These are phyloP conservation scores for Arachnopeziza araneosa DNA, from an alignment of 2,329 filamentous ascomycete genomes.

Conservation along the genomic window DNA sequence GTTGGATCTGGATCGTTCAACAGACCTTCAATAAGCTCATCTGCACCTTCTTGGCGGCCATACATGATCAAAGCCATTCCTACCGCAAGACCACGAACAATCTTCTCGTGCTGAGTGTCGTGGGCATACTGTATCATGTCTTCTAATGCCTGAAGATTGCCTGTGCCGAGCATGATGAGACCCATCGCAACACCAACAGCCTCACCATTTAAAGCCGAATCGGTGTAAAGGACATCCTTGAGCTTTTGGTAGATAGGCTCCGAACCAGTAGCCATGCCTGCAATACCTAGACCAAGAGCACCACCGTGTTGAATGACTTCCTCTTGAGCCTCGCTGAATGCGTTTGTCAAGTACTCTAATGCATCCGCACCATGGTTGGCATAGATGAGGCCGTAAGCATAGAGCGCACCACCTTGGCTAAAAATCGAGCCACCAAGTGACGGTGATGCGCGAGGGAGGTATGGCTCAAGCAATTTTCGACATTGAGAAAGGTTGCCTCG, in stretches of 20 bases:
- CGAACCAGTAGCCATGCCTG: conserved; percentile 93
- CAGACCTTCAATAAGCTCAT: conserved; percentile 89
- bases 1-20: conserved; percentile 91
- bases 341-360: conserved; percentile 68
- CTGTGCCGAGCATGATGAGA: conserved; percentile 97
- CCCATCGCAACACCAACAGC: conserved; percentile 95
- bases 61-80: conserved; percentile 99
- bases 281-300: conserved; percentile 89
- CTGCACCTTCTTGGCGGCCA: conserved; percentile 86
- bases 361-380: conserved; percentile 95
- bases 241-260: conserved; percentile 88
- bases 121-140: conserved; percentile 98
- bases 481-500: conserved; percentile 91
- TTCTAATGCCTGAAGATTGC: conserved; percentile 85
- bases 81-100: conserved; percentile 88
- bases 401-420: conserved; percentile 92
- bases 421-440: conserved; percentile 82
- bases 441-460: conserved; percentile 69
- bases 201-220: conserved; percentile 95
- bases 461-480: conserved; percentile 88
- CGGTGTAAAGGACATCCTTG: conserved; percentile 80
- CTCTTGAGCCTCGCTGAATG: conserved; percentile 71
- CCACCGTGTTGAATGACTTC: conserved; percentile 97
- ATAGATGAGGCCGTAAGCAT: conserved; percentile 92
- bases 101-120: conserved; percentile 98